Evolutionary conservation across 2,329 filamentous ascomycete genomes (phyloP).

Genomic region (Colletotrichum cuscutae): DNA sequence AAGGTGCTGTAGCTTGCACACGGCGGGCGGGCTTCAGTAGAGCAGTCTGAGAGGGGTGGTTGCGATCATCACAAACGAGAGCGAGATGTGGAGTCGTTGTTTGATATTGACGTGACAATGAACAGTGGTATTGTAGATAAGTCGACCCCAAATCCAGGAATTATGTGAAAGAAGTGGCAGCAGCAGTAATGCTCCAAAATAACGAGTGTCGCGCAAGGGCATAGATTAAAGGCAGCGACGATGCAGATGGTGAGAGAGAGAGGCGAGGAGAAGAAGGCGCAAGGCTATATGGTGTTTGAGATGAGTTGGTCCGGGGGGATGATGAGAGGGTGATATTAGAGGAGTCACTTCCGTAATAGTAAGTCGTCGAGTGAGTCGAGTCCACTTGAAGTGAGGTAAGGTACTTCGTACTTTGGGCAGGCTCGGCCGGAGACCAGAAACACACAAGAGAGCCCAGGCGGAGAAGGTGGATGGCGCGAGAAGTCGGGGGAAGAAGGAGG

Average conservation of each 20-base stretch:
- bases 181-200: background rate
- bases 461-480: background rate
- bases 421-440: background rate
- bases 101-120: background rate
- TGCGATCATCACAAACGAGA: conserved; percentile 31
- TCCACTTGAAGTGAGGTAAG: background rate
- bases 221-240: background rate
- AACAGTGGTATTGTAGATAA: background rate
- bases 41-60: conserved; percentile 11
- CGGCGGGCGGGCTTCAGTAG: conserved; percentile 15
- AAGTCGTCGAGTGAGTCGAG: background rate
- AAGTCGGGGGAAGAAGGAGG: conserved; percentile 7
- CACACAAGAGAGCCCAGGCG: background rate
- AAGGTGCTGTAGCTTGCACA: background rate
- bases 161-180: background rate
- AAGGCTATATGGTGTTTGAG: background rate
- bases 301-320: background rate
- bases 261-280: conserved; percentile 15
- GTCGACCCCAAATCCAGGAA: conserved; percentile 2
- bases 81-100: background rate
- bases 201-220: background rate
- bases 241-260: background rate
- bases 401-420: background rate
- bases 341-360: background rate
- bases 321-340: background rate